Evolutionary conservation across 805 yeast genomes (phyloP).

Genomic region (Wickerhamomyces ciferrii): DNA sequence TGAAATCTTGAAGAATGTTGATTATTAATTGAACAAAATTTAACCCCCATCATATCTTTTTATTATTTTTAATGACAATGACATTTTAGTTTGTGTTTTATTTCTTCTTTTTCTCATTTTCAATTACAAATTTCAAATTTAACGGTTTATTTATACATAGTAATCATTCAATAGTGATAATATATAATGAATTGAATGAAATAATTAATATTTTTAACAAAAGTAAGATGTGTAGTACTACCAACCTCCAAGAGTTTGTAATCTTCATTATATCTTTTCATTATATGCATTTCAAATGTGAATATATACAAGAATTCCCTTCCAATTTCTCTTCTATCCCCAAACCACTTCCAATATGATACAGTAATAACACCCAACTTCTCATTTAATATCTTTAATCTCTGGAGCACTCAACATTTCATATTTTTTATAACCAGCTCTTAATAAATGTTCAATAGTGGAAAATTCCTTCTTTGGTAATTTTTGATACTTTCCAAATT

Average conservation of each 20-base stretch:
- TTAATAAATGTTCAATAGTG: conserved; percentile 77
- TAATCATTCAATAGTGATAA: too few species aligned
- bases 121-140: neutral
- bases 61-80: neutral
- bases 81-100: neutral
- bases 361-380: too few species aligned
- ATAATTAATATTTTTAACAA: too few species aligned
- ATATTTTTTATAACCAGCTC: conserved; percentile 67
- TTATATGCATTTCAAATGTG: neutral
- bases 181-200: too few species aligned
- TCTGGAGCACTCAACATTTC: conserved; percentile 70
- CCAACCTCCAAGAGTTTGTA: too few species aligned
- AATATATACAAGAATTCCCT: neutral
- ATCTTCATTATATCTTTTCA: too few species aligned
- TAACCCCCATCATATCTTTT: neutral
- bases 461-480: conserved; percentile 76
- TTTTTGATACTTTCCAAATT: conserved; percentile 52
- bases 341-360: too few species aligned
- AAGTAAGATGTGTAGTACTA: too few species aligned
- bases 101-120: neutral
- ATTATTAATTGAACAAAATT: too few species aligned
- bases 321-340: neutral
- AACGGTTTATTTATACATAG: neutral
- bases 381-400: conserved; percentile 54
- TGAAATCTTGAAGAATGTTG: conserved; percentile 25